Evolutionary conservation across 306 rosid species (phyloP), one percentile per base, ranked within the genome.

Genomic region (Neltuma alba): DNA sequence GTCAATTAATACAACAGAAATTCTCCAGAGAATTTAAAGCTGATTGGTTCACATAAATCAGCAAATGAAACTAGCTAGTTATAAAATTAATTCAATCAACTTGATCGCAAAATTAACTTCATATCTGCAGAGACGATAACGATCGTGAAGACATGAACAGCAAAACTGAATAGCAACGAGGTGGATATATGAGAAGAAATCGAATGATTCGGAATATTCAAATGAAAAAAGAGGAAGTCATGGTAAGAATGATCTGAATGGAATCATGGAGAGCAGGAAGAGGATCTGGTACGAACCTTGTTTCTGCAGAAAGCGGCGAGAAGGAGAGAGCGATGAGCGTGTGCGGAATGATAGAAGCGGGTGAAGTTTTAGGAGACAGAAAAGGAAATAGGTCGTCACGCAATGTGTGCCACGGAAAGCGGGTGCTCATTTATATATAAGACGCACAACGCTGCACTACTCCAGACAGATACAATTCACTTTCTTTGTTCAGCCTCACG

Each of bases 271-370:
- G 31, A 77, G 27, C 3, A 42, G 28, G 37, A 23, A 76, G 50
- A 63, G 2, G 31, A 66, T 60, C 16, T 7, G 0, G 52, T 18
- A 82, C 84, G 70, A 70, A 89, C 86, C 86, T 80, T 72, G 63
- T 23, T 69, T 45, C 16, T 38, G 15, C 3, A 57, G 74, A 34
- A 8, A n/a, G 7, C 12, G 71, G 2, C 2, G 12, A 23, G 57
- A 1, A 28, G n/a, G 30, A 8, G 61, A 9, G 55, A 2, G 10
- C 11, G 70, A 25, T 6, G 7, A 27, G 64, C 7, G 40, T 6
- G 5, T 14, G 68, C 14, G 41, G 1, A 31, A 30, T 15, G 57
- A 57, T 9, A 4, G 78, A 38, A 57, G 14, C n/a, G 3, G 36
- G 20, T 13, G 36, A 0, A 1, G 63, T 3, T 10, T 27, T 25